These are phyloP conservation scores for Tagetes erecta DNA, from an alignment of 129 eudicot species.

Conservation along the genomic window DNA sequence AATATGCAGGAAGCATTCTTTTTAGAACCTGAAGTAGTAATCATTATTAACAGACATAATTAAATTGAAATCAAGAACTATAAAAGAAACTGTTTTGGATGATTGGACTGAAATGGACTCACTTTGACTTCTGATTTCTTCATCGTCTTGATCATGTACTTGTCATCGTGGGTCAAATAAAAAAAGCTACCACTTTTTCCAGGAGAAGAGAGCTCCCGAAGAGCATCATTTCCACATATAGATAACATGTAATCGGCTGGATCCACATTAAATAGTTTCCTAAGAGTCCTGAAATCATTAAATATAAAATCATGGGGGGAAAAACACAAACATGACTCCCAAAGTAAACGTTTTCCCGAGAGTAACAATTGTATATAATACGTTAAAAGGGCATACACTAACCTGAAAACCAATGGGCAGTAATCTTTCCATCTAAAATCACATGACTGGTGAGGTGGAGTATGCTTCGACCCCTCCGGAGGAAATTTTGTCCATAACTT, in stretches of 20 bases:
- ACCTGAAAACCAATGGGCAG: slow-evolving; percentile 91
- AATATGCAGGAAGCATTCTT: slow-evolving; percentile 95
- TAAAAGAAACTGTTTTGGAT: not conserved
- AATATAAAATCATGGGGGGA: not conserved
- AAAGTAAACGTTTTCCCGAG: not conserved
- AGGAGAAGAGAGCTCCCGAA: slow-evolving; percentile 94
- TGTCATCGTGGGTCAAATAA: slow-evolving; percentile 86
- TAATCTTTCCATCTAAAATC: slow-evolving; percentile 90
- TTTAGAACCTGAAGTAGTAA: slow-evolving; percentile 58
- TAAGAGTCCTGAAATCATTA: slow-evolving; percentile 65
- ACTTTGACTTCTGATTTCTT: slow-evolving; percentile 91
- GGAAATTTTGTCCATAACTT: slow-evolving; percentile 90
- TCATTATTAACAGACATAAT: not conserved
- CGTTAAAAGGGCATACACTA: slow-evolving; percentile 13
- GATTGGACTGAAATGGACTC: slow-evolving; percentile 26
- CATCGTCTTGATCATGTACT: slow-evolving; percentile 96
- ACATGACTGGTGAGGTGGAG: slow-evolving; percentile 91
- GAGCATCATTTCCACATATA: slow-evolving; percentile 93
- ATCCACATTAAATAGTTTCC: slow-evolving; percentile 86
- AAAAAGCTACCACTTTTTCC: slow-evolving; percentile 99
- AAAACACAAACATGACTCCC: not conserved
- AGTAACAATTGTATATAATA: not conserved
- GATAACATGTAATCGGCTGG: slow-evolving; percentile 98
- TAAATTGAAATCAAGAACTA: not conserved
- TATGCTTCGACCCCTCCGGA: slow-evolving; percentile 77